phyloP scores from a whole-genome alignment of 306 rosid genomes.

The Pterocarpus santalinus region DNA sequence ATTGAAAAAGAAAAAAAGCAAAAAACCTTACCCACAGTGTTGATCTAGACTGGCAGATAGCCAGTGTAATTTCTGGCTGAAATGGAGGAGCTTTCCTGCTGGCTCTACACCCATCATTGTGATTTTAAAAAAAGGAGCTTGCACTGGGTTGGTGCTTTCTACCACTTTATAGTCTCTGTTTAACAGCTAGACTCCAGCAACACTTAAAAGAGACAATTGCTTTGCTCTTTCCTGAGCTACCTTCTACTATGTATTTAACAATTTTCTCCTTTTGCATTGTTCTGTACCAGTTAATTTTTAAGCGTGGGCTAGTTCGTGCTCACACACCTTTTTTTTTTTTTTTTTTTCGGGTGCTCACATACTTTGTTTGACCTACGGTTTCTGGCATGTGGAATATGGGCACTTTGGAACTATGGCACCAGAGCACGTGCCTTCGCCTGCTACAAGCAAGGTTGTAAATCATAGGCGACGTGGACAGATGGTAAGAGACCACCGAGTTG shows the following conservation, averaged over 20 bases:
- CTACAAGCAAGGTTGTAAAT: slow-evolving; percentile 17
- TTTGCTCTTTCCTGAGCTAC: slow-evolving; percentile 27
- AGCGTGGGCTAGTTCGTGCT: slow-evolving; percentile 16
- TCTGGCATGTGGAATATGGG: slow-evolving; percentile 41
- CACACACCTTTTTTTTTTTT: no score
- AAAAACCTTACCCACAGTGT: no score
- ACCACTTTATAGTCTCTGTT: slow-evolving; percentile 33
- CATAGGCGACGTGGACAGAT: background rate
- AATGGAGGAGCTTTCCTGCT: background rate
- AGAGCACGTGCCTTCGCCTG: slow-evolving; percentile 33
- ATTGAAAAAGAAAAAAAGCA: no score
- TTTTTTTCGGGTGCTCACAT: background rate
- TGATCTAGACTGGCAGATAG: no score
- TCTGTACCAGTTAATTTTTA: background rate
- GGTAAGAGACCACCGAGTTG: background rate
- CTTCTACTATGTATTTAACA: slow-evolving; percentile 17
- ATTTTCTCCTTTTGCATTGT: slow-evolving; percentile 1
- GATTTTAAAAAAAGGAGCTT: slow-evolving; percentile 12
- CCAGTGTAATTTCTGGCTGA: background rate
- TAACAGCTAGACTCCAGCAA: slow-evolving; percentile 49
- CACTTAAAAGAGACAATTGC: slow-evolving; percentile 1
- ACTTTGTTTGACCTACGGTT: slow-evolving; percentile 29
- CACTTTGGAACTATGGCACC: slow-evolving; percentile 24
- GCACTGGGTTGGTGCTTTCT: slow-evolving; percentile 2
- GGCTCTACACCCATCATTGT: slow-evolving; percentile 3